phyloP scores from a whole-genome alignment of 371 early-diverging fungal species.

The Zopfochytrium polystomum region DNA sequence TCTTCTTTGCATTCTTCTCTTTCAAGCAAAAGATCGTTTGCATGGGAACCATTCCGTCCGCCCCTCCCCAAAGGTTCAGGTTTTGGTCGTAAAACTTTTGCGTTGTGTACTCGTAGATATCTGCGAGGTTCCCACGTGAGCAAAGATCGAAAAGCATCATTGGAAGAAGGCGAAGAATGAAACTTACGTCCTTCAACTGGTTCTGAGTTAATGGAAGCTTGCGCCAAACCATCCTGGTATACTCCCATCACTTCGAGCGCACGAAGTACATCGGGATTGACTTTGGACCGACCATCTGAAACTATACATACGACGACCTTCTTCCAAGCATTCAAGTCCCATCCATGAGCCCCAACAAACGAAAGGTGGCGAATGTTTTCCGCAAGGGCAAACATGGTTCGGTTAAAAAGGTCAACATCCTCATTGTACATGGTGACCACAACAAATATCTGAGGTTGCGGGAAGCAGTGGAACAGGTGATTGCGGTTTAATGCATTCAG shows the following conservation, averaged over 20 bases:
- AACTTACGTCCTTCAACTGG: constrained; percentile 72
- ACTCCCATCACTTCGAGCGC: constrained; percentile 39
- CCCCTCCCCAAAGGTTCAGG: not conserved
- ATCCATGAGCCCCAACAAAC: constrained; percentile 61
- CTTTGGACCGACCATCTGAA: constrained; percentile 73
- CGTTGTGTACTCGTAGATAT: constrained; percentile 87
- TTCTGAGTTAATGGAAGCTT: constrained; percentile 39
- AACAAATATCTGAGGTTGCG: too few species aligned
- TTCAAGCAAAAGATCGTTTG: constrained; percentile 87
- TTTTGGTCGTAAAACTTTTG: constrained; percentile 66
- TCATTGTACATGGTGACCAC: constrained; percentile 90
- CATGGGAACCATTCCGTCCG: constrained; percentile 56
- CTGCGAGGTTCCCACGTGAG: too few species aligned
- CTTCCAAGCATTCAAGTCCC: constrained; percentile 86
- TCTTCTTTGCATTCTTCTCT: too few species aligned
- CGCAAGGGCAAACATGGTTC: constrained; percentile 74
- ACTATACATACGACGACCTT: constrained; percentile 76
- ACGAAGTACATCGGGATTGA: constrained; percentile 54
- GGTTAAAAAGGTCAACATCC: constrained; percentile 71
- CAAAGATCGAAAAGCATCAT: too few species aligned
- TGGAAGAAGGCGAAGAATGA: too few species aligned
- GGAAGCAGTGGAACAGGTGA: too few species aligned
- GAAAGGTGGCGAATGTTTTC: constrained; percentile 84
- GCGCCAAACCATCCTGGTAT: constrained; percentile 64
- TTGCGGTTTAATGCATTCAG: too few species aligned